Base-by-base conservation (phyloP, 805 yeast species). In the Teunomyces aglyptinius region DNA sequence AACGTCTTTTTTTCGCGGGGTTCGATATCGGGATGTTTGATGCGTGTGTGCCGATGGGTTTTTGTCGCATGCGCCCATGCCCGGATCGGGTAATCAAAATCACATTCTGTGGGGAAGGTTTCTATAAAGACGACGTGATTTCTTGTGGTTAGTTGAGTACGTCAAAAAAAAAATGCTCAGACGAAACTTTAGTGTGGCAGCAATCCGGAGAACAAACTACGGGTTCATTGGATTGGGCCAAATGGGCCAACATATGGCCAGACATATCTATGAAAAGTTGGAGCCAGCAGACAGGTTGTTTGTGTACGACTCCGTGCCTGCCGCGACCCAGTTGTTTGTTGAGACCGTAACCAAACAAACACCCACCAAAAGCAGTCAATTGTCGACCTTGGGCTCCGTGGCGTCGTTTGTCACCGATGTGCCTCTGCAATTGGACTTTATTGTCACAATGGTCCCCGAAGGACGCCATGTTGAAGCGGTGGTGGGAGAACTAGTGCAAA, bases 151-250 rank as follows among this genome's bases (percentile, higher is more conserved):
- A n/a, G n/a, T n/a, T n/a, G n/a, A n/a, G n/a, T n/a, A n/a, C n/a
- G n/a, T n/a, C 26, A 8, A 13, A 7, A 34, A 3, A 18, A 34
- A 34, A 5, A 34, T 36, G 39, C 19, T 36, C 5, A 36, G 39
- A 36, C 39, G 39, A 8, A 48, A 33, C 33, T 18, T 46, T 46
- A n/a, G 38, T 31, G 3, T 47, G 51, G 19, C 42, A 26, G 24
- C 43, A 39, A 29, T 46, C 50, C 24, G 20, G 35, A 36, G 34
- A 27, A 53, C 62, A 34, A 54, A 49, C 38, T 77, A 73, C 53
- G 83, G 82, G 24, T 78, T 78, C 62, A 71, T 78, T 35, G 83
- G 83, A n/a, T 64, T 78, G 26, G 83, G 83, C 26, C 76, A 75
- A 46, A 78, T 78, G 83, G 80, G 83, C 44, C 75, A 71, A 44